Evolutionary conservation across 2,329 filamentous ascomycete genomes (phyloP), one percentile per base, ranked within the genome.

Genomic region (Aureobasidium sp.): DNA sequence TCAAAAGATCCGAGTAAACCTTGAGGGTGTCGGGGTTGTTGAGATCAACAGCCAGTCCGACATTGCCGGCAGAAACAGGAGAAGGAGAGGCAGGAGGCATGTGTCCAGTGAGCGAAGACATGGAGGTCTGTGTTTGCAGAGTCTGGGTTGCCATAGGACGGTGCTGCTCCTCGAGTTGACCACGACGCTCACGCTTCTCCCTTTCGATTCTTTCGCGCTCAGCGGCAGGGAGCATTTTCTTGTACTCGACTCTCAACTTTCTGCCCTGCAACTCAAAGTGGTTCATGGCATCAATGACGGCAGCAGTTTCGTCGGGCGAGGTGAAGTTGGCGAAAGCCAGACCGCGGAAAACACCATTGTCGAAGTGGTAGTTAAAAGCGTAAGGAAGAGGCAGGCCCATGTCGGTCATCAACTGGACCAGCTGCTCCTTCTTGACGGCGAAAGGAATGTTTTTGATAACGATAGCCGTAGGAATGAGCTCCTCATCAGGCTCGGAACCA

Each of bases 361-460:
- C 93, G 66, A 98, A 98, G 70, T 98, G 93, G 66, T 98, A 97
- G 76, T 98, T 98, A 78, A 98, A 98, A 11, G 93, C 93, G 66
- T 98, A 98, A 0, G 93, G 93, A 61, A 97, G 81, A 1, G 93
- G 93, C 34, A 98, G 79, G 60, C 89, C 86, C 79, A 97, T 81
- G 17, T 95, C 88, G 7, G 90, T 88, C 93, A 98, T 98, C 61
- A 96, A 79, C 58, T 85, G 83, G 29, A 95, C 88, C 34, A 98
- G 78, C 63, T 91, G 89, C 71, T 98, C 93, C 72, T 97, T 97
- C 70, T 95, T 90, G 54, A 97, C 90, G 24, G 94, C 93, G 68
- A 98, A 98, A 0, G 94, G 93, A 32, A 98, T 98, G 68, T 98
- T 98, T 75, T 98, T 98, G 72, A 98, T 97, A 55, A 98, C 93